A percentile compares a stretch with the other conserved stretches of the same genome.
Evolutionary conservation across 2,329 filamentous ascomycete species (phyloP).

Genomic region (Chrysosporium keratinophilum): DNA sequence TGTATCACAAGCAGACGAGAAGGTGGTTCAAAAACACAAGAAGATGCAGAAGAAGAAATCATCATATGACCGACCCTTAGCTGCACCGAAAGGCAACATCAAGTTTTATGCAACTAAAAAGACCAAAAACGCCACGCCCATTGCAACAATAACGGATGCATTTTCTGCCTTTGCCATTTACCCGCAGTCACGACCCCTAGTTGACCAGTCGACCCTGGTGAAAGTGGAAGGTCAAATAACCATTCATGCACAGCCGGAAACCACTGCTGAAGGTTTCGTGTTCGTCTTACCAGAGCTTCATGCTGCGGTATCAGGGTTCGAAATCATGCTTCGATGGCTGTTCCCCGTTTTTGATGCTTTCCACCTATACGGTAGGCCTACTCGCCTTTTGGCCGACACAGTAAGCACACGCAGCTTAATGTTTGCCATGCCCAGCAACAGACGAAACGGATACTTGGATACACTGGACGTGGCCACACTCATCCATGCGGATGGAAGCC

Average conservation of each 20-base stretch:
- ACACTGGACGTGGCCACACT: slow-evolving; percentile 71
- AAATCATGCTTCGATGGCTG: slow-evolving; percentile 85
- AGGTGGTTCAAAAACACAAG: slow-evolving; percentile 72
- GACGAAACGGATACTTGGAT: slow-evolving; percentile 82
- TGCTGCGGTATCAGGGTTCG: slow-evolving; percentile 85
- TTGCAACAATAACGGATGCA: slow-evolving; percentile 82
- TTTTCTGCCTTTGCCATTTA: slow-evolving; percentile 94
- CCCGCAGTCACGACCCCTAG: slow-evolving; percentile 83
- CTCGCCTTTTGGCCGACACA: slow-evolving; percentile 73
- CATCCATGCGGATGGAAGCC: slow-evolving; percentile 67
- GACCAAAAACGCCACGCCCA: slow-evolving; percentile 80
- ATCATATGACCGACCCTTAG: slow-evolving; percentile 65
- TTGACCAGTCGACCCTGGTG: slow-evolving; percentile 85
- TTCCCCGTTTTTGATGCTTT: slow-evolving; percentile 94
- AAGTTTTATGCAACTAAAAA: slow-evolving; percentile 94
- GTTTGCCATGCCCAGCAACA: slow-evolving; percentile 92
- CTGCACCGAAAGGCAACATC: slow-evolving; percentile 71
- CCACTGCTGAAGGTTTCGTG: slow-evolving; percentile 69
- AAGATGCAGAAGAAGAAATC: slow-evolving; percentile 75
- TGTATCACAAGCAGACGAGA: slow-evolving; percentile 83
- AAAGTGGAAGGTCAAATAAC: slow-evolving; percentile 89
- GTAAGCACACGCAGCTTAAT: slow-evolving; percentile 82
- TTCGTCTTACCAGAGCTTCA: slow-evolving; percentile 96
- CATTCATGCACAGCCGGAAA: slow-evolving; percentile 65
- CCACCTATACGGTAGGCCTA: slow-evolving; percentile 78